Evolutionary conservation across 148 eudicot species (phyloP), one percentile per base, ranked within the genome.

Genomic region (Chenopodium suecicum): DNA sequence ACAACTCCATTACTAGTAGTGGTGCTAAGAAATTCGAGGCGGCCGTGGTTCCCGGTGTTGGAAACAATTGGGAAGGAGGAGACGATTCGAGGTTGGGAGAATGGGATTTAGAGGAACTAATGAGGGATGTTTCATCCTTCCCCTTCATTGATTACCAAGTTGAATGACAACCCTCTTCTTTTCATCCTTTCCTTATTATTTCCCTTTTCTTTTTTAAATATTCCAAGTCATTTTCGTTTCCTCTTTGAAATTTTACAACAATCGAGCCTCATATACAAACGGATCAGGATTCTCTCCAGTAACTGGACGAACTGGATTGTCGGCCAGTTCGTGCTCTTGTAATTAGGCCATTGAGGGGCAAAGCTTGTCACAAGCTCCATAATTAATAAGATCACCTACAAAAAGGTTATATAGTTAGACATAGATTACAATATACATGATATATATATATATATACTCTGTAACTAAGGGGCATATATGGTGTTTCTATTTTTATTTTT

Each of bases 21-120:
- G 73, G 37, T 74, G 12, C 17, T 11, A 82, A 84, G 79, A 81
- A 75, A 56, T 54, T 12, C 2, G 78, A 74, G 81, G 41, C 44
- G 8, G 0, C 73, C 14, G 44, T 71, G 77, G 50, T 64, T 37
- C 52, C 66, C 20, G 82, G 78, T 64, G 82, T 84, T 47, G 91
- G 74, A 52, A 82, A 71, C 70, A 79, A 81, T 79, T 91, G 88
- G 91, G 89, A 87, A 71, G 93, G 83, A 73, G 87, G 80, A 75
- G 97, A 92, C 13, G 90, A 89, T 20, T 78, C 89, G 74, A 90
- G 88, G 84, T 84, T 92, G 66, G 94, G 90, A 74, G 98, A 94
- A 74, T 94, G 95, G 98, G 92, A 92, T 77, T 92, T 94, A 62
- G 98, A 94, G 83, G 98, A 91, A 11, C 80, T 94, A 32, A 91